Evolutionary conservation across 495 filamentous ascomycete genomes (phyloP), one percentile per base, ranked within the genome.

Genomic region (Xylaria cubensis): DNA sequence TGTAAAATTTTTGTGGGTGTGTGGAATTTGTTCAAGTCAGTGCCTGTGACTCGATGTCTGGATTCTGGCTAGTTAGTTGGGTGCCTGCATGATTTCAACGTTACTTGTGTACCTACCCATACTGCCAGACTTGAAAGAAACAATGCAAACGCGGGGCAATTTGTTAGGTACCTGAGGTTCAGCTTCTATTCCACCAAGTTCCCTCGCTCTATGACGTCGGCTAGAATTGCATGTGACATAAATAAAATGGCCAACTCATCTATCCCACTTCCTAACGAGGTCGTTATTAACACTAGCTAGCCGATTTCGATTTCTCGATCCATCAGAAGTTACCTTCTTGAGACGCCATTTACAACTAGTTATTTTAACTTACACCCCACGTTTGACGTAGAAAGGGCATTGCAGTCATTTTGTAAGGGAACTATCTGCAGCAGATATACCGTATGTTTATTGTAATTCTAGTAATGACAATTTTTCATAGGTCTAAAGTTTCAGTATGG

Each of bases 1-100:
- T 55, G 12, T 29, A 26, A 26, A 59, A 36, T 44, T 55, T 21
- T 69, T 56, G 46, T 69, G 66, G 44, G 66, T 56, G 66, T 59
- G 51, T 42, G 66, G 56, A 59, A 19, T 34, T 58, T 29, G 26
- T 2, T 15, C 53, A 32, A 58, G 24, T 21, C 12, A 58, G 26
- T 55, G n/a, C 24, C 12, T 55, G 50, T 53, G 51, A 56, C 53
- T 56, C 53, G 17, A 56, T 24, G 48, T 51, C 53, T 32, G 13
- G 51, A 3, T 48, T 48, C n/a, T 48, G 46, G 17, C 46, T 48
- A 48, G 26, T 29, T 48, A 48, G 26, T 29, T 29, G 26, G 26
- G 26, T 29, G 26, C 26, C 26, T 29, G 26, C 26, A 29, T 29
- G 26, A 29, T 29, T 29, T 29, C 26, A 29, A 29, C 26, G 26